Evolutionary conservation across 805 yeast genomes (phyloP).

Genomic region (Yarrowia yakushimensis): DNA sequence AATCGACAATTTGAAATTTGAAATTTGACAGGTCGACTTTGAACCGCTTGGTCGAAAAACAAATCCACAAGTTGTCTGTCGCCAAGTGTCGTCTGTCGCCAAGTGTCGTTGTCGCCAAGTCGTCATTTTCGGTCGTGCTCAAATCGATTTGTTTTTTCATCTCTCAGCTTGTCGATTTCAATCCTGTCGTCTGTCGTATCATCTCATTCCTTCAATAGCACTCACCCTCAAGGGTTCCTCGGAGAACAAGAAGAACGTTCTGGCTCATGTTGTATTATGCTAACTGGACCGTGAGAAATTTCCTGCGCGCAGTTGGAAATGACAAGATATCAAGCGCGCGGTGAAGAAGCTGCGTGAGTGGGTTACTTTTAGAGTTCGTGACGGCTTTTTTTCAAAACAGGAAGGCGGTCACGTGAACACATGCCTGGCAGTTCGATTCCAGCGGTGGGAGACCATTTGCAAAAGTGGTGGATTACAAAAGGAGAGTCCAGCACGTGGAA

Average conservation of each 20-base stretch:
- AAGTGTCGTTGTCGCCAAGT: too few species aligned
- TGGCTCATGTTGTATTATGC: slow-evolving; percentile 33
- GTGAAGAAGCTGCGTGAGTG: slow-evolving; percentile 25
- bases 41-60: too few species aligned
- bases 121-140: too few species aligned
- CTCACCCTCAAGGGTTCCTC: slow-evolving; percentile 97
- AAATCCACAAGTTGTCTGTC: too few species aligned
- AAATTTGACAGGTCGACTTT: too few species aligned
- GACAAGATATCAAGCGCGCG: slow-evolving; percentile 20
- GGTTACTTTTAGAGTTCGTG: slow-evolving; percentile 13
- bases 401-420: neutral
- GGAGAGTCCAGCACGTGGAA: too few species aligned
- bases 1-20: too few species aligned
- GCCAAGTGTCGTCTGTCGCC: too few species aligned
- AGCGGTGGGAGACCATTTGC: neutral
- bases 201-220: neutral
- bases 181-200: neutral
- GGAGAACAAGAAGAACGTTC: slow-evolving; percentile 92
- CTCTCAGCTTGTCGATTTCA: neutral
- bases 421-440: neutral
- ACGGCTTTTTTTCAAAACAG: slow-evolving; percentile 11
- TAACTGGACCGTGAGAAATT: slow-evolving; percentile 23
- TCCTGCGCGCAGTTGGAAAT: slow-evolving; percentile 20
- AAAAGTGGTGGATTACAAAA: too few species aligned
- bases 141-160: neutral